Conservation (phyloP, 2,329 filamentous ascomycete species). For the Paecilomyces variotii region DNA sequence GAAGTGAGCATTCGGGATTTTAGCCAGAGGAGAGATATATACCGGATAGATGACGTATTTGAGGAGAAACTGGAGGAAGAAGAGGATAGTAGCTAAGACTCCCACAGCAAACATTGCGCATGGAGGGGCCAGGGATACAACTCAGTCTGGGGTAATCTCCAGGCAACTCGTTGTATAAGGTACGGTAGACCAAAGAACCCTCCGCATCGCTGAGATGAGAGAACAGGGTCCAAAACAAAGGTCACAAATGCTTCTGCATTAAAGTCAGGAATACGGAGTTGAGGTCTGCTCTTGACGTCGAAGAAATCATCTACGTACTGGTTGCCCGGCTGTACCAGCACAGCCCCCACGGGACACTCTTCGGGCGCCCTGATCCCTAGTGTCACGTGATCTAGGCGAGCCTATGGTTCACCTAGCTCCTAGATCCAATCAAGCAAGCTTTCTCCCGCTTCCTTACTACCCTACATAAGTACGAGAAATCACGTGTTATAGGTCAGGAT, state of each 20-base stretch:
- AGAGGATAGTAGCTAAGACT: neutral
- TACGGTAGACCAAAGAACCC: neutral
- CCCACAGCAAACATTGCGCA: neutral
- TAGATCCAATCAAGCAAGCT: too few species aligned
- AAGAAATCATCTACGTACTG: neutral
- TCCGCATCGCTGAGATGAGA: neutral
- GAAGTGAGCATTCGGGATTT: conserved; percentile 58
- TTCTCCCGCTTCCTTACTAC: too few species aligned
- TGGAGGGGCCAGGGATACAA: neutral
- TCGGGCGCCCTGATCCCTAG: too few species aligned
- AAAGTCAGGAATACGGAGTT: neutral
- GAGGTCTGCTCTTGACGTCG: neutral
- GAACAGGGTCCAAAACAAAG: neutral
- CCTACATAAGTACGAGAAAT: too few species aligned
- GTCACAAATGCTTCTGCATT: too few species aligned
- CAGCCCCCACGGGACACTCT: neutral
- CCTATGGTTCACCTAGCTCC: too few species aligned
- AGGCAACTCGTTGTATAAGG: neutral
- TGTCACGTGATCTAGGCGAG: too few species aligned
- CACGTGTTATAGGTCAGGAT: too few species aligned
- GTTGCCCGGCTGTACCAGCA: too few species aligned
- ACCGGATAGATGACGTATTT: conserved; percentile 18
- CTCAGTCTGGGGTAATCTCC: neutral
- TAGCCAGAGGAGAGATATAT: conserved; percentile 51
- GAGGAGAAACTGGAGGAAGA: conserved; percentile 11